Evolutionary conservation across 2,329 filamentous ascomycete species (phyloP).

Genomic region (Cytospora chrysosperma): DNA sequence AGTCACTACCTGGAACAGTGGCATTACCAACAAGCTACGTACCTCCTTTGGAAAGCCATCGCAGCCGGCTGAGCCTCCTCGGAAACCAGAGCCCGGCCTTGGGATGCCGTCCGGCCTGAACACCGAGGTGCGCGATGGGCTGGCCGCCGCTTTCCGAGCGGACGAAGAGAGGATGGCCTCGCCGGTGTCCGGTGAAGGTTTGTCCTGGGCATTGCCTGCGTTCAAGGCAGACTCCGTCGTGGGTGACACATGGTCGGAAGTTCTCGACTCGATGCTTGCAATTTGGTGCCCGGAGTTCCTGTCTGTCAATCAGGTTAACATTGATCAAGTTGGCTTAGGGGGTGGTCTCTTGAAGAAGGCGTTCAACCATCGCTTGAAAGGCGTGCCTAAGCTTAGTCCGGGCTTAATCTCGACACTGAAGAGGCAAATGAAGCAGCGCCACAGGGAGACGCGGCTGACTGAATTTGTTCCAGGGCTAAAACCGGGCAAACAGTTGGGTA

Average conservation of each 20-base stretch:
- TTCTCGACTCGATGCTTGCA: conserved; percentile 16
- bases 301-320: conserved; percentile 5
- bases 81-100: neutral
- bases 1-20: conserved; percentile 30
- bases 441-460: conserved; percentile 7
- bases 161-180: neutral
- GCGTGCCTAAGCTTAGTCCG: neutral
- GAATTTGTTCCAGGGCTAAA: conserved; percentile 9
- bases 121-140: conserved; percentile 5
- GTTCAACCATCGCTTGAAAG: neutral
- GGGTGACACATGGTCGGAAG: conserved; percentile 19
- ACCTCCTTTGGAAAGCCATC: conserved; percentile 21
- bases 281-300: conserved; percentile 20
- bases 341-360: neutral
- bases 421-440: neutral
- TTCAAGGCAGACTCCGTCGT: conserved; percentile 16
- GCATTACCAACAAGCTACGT: conserved; percentile 26
- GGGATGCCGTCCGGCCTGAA: neutral
- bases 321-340: conserved; percentile 15
- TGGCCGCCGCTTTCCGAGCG: conserved; percentile 9
- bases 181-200: neutral
- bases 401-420: neutral
- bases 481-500: neutral
- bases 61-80: neutral
- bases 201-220: conserved; percentile 8